Percentiles rank a stretch among this genome's conserved stretches.
Conservation (phyloP, 306 rosid genomes). For the Parietaria judaica region DNA sequence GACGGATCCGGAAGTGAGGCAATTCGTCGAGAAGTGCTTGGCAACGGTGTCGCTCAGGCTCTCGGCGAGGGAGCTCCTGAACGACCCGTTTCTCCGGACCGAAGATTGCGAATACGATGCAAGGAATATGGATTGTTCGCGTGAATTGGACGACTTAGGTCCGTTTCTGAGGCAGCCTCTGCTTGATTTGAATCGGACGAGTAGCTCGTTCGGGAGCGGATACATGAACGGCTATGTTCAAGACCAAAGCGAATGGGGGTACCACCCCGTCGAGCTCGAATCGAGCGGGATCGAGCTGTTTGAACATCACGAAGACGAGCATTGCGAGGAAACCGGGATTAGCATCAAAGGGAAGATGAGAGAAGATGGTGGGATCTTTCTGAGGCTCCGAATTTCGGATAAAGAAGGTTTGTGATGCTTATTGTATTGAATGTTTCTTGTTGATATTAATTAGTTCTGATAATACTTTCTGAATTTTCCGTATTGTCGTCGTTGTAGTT, state of each 20-base stretch:
- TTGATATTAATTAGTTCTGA: too few relatives aligned
- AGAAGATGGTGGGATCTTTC: slow-evolving; percentile 58
- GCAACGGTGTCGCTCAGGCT: slow-evolving; percentile 69
- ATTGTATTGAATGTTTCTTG: not conserved
- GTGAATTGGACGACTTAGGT: slow-evolving; percentile 30
- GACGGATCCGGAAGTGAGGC: slow-evolving; percentile 67
- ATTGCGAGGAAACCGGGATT: slow-evolving; percentile 52
- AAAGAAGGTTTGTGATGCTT: slow-evolving; percentile 59
- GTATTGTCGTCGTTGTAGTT: too few relatives aligned
- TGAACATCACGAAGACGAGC: slow-evolving; percentile 57
- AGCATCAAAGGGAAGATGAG: slow-evolving; percentile 72
- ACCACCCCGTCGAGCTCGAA: slow-evolving; percentile 47
- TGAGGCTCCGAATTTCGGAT: slow-evolving; percentile 81
- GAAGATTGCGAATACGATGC: slow-evolving; percentile 52
- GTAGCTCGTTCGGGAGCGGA: slow-evolving; percentile 37
- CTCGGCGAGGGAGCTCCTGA: slow-evolving; percentile 82
- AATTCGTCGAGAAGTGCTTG: slow-evolving; percentile 83
- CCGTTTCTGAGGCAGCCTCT: slow-evolving; percentile 40
- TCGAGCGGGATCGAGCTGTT: slow-evolving; percentile 68
- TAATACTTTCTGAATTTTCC: too few relatives aligned
- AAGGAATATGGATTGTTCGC: slow-evolving; percentile 25
- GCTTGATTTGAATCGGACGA: slow-evolving; percentile 32
- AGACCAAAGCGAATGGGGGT: slow-evolving; percentile 40
- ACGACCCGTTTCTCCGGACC: slow-evolving; percentile 67
- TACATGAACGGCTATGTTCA: slow-evolving; percentile 43